Evolutionary conservation across 2,329 filamentous ascomycete species (phyloP), one percentile per base, ranked within the genome.

Genomic region (Exophiala dermatitidis): DNA sequence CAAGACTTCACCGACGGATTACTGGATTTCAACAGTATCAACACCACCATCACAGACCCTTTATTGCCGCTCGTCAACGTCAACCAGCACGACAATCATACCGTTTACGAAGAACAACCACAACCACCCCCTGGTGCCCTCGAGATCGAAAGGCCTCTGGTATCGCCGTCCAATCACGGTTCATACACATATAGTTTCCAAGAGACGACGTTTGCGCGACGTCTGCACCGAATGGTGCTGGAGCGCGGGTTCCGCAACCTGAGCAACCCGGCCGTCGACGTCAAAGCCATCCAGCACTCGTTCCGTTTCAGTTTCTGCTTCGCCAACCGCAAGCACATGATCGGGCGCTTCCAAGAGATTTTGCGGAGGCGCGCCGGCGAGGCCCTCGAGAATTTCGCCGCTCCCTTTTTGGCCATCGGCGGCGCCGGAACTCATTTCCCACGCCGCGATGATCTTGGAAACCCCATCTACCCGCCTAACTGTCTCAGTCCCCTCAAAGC

Each of bases 221-320:
- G 85, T 3, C 72, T 94, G 3, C 85, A 88, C 46, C 80, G 88
- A 40, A 75, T 75, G 49, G 76, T 81, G 2, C 61, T 83, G 1
- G 86, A 94, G 67, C 69, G 74, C 29, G 86, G 77, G 0, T 79
- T 83, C 52, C 69, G 73, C 2, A 52, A 50, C 30, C 48, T 61
- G 26, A 56, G 56, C 12, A 54, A 53, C 48, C 52, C 66, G 48
- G 44, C 74, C 58, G 75, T 79, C 45, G 73, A 77, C 0, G 73
- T 75, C 1, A 66, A 71, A 2, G 67, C 68, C 1, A 73, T 82
- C 51, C 69, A 73, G n/a, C 75, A 77, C 33, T 75, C 83, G 1
- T 90, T 90, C 66, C 83, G 81, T 34, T 85, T 89, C 52, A 82
- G 81, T n/a, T 70, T 85, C 12, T 75, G 82, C 29, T 83, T 84